phyloP scores from a whole-genome alignment of 176 grass and related monocot species.

The Aegilops speltoides region DNA sequence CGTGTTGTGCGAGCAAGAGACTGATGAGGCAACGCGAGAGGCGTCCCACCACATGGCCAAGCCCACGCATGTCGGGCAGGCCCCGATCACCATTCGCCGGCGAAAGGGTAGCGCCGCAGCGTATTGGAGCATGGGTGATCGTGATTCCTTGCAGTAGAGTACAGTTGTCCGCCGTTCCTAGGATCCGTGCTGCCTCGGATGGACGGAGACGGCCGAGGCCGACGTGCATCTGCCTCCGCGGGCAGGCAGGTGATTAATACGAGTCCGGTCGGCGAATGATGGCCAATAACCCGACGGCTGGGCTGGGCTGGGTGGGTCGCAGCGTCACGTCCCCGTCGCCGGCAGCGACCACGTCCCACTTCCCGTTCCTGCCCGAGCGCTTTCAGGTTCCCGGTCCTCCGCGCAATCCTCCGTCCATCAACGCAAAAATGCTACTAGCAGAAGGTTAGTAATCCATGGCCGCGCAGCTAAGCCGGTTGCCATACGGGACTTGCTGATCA shows the following conservation, averaged over 20 bases:
- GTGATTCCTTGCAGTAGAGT: background rate
- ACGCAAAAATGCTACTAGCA: background rate
- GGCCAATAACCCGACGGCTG: no score
- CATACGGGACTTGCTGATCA: no score
- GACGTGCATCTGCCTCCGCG: background rate
- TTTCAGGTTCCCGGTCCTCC: background rate
- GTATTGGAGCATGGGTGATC: background rate
- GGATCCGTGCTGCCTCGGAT: slow-evolving; percentile 17
- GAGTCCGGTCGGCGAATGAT: background rate
- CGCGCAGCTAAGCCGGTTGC: no score
- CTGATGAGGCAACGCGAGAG: background rate
- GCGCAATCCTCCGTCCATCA: background rate
- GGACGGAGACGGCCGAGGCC: slow-evolving; percentile 13
- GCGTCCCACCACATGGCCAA: background rate
- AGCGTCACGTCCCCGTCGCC: slow-evolving; percentile 20
- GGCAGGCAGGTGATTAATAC: background rate
- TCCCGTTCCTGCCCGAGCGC: background rate
- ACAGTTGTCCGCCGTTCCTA: background rate
- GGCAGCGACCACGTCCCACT: background rate
- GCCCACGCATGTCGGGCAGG: background rate
- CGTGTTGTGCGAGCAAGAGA: background rate
- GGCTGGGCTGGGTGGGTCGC: background rate
- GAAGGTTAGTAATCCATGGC: background rate
- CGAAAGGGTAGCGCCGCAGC: background rate
- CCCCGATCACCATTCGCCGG: background rate